phyloP scores from a whole-genome alignment of 306 rosid genomes.

The Comarum palustre region DNA sequence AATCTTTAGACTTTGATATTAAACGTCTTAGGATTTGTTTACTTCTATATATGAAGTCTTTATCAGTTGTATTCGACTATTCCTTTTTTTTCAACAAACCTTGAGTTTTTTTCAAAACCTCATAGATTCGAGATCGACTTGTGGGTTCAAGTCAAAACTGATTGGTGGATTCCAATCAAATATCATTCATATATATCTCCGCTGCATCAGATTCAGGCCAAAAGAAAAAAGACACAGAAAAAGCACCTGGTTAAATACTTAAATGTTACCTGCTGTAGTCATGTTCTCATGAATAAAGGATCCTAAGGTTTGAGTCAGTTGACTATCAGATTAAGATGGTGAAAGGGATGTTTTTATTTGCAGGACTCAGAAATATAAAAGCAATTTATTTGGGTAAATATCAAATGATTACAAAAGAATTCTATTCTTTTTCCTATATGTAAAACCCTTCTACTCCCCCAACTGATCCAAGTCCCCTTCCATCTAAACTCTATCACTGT shows the following conservation, averaged over 20 bases:
- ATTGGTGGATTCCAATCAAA: too few species aligned
- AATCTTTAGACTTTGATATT: too few species aligned
- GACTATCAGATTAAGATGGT: not conserved
- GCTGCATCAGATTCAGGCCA: too few species aligned
- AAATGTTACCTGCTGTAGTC: not conserved
- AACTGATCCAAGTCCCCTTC: constrained; percentile 24
- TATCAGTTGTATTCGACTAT: too few species aligned
- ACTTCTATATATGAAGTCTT: too few species aligned
- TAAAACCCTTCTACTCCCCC: constrained; percentile 23
- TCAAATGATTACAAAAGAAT: constrained; percentile 58
- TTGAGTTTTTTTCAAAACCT: too few species aligned
- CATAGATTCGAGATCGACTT: too few species aligned
- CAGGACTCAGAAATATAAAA: constrained; percentile 30
- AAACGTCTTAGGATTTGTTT: too few species aligned
- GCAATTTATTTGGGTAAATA: constrained; percentile 36
- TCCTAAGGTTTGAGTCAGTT: not conserved
- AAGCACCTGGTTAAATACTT: not conserved
- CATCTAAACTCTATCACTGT: constrained; percentile 16
- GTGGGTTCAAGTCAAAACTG: too few species aligned
- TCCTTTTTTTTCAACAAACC: too few species aligned
- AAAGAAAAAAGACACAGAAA: not conserved
- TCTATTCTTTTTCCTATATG: constrained; percentile 28
- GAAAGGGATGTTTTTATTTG: constrained; percentile 44
- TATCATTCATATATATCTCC: too few species aligned
- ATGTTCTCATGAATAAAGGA: not conserved